These are phyloP conservation scores for Fonsecaea monophora DNA, from an alignment of 2,329 filamentous ascomycete species.

Conservation along the genomic window DNA sequence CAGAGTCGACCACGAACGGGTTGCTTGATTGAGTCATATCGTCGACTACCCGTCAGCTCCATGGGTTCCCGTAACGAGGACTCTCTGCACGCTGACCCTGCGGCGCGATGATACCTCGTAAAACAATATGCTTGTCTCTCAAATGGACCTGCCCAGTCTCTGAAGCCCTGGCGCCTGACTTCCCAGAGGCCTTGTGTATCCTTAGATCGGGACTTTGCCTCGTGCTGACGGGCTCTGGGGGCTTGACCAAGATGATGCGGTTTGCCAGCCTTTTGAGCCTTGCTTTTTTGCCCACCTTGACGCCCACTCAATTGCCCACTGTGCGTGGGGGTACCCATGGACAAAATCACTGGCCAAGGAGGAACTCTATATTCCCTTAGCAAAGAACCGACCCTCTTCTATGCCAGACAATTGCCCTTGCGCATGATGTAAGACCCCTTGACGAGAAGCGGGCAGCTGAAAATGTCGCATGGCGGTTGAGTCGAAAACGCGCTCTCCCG, in stretches of 20 bases:
- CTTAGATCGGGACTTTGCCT: not conserved
- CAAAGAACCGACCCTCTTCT: not conserved
- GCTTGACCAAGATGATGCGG: not conserved
- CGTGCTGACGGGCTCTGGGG: not conserved
- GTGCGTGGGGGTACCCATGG: constrained; percentile 5
- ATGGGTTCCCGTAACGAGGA: not conserved
- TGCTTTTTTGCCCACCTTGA: not conserved
- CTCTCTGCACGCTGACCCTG: not conserved
- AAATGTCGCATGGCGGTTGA: not conserved
- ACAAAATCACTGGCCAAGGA: not conserved
- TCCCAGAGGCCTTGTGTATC: not conserved
- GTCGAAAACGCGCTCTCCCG: not conserved
- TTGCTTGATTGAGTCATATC: not conserved
- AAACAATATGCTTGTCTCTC: not conserved
- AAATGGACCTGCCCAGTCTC: not conserved
- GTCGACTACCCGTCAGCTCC: not conserved
- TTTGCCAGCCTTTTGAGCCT: constrained; percentile 8
- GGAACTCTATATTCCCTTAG: not conserved
- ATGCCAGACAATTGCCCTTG: not conserved
- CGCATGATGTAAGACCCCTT: not conserved
- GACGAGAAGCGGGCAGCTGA: not conserved
- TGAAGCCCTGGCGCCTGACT: not conserved
- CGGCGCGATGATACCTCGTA: constrained; percentile 4
- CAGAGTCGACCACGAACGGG: not conserved
- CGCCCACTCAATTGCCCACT: not conserved